Evolutionary conservation across 225 moss, liverwort and hornwort genomes (phyloP).

Genomic region (Climacium dendroides): DNA sequence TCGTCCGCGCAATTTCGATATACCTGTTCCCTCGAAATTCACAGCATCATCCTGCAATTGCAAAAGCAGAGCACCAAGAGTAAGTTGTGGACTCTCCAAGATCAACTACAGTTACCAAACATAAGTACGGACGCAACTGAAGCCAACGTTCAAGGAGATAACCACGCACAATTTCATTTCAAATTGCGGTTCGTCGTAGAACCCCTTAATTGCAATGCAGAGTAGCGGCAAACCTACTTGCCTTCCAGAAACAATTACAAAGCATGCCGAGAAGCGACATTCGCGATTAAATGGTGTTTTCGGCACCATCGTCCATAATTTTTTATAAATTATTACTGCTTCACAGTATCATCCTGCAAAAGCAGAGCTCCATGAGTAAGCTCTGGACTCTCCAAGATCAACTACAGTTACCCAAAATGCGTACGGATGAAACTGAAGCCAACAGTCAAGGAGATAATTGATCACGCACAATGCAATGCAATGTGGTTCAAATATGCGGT

Average conservation of each 20-base stretch:
- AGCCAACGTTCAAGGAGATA: neutral
- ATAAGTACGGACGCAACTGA: neutral
- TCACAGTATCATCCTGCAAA: neutral
- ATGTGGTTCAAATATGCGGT: no score
- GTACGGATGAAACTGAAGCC: neutral
- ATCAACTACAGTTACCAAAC: neutral
- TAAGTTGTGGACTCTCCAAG: neutral
- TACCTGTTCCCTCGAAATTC: neutral
- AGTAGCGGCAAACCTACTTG: neutral
- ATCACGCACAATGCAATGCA: neutral
- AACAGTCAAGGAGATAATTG: neutral
- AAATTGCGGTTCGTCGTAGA: neutral
- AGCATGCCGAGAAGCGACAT: no score
- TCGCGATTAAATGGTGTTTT: no score
- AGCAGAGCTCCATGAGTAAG: neutral
- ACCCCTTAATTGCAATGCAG: neutral
- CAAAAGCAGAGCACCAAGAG: neutral
- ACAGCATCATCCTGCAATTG: neutral
- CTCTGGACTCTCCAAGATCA: neutral
- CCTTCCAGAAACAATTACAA: neutral
- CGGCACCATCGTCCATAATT: neutral
- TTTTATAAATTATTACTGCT: neutral
- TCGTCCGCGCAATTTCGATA: neutral
- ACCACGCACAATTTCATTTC: neutral
- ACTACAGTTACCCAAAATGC: neutral